Evolutionary conservation across 1,284 basidiomycete genomes (phyloP).

Genomic region (Puccinia novopanici): DNA sequence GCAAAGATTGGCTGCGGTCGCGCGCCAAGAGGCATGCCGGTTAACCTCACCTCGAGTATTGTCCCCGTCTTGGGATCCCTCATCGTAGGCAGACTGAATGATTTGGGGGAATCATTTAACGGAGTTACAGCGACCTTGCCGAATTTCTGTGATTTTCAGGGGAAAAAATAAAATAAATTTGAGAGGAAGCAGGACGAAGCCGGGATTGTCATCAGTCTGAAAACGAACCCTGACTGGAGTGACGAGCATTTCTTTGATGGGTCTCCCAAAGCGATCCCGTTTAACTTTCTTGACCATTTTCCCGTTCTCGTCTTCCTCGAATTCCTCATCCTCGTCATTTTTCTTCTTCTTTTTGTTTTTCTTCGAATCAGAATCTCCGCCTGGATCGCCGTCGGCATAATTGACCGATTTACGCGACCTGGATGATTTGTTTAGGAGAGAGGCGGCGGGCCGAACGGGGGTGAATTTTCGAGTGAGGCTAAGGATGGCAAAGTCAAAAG

Average conservation of each 20-base stretch:
- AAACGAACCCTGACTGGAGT: slow-evolving; percentile 39
- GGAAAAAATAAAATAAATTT: too few species aligned
- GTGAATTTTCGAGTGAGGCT: slow-evolving; percentile 40
- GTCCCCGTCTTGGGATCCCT: slow-evolving; percentile 72
- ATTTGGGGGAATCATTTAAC: slow-evolving; percentile 53
- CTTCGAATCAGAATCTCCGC: neutral
- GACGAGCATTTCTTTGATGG: slow-evolving; percentile 41
- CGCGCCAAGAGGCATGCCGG: slow-evolving; percentile 80
- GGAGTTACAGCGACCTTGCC: slow-evolving; percentile 36
- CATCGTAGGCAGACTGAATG: slow-evolving; percentile 86
- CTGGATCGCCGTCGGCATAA: slow-evolving; percentile 26
- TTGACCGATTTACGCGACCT: slow-evolving; percentile 37
- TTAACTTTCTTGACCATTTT: slow-evolving; percentile 49
- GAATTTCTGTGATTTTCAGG: slow-evolving; percentile 26
- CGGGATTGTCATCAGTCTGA: too few species aligned
- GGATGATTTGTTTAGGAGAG: slow-evolving; percentile 11
- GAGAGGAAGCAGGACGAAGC: too few species aligned
- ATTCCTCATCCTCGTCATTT: too few species aligned
- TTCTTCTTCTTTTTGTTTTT: slow-evolving; percentile 34
- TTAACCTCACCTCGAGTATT: slow-evolving; percentile 67
- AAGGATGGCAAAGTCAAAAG: too few species aligned
- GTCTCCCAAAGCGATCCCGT: slow-evolving; percentile 46
- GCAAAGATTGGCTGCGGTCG: slow-evolving; percentile 79
- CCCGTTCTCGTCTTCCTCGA: too few species aligned
- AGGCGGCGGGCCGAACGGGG: slow-evolving; percentile 31